Conservation (phyloP, 768 basidiomycete species). For the Pilatotrama ljubarskyi region DNA sequence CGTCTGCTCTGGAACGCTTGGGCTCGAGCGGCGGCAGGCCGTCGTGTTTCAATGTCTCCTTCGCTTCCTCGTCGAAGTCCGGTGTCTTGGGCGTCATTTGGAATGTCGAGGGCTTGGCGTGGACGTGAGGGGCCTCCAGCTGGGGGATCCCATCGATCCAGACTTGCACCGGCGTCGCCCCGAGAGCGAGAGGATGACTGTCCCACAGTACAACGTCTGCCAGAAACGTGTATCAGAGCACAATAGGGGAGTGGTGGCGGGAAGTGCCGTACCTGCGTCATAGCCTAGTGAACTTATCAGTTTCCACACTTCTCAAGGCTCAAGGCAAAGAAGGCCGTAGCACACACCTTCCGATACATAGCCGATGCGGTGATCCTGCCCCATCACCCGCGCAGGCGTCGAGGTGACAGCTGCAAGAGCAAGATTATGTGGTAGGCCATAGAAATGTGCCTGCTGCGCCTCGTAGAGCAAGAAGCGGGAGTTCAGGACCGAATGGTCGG, state of each 20-base stretch:
- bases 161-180: constrained; percentile 80
- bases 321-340: constrained; percentile 35
- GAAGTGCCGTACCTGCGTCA: neutral
- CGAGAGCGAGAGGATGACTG: constrained; percentile 73
- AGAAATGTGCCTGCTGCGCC: constrained; percentile 68
- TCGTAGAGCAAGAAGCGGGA: constrained; percentile 58
- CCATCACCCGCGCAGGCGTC: constrained; percentile 68
- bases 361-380: constrained; percentile 71
- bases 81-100: constrained; percentile 59
- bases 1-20: constrained; percentile 30
- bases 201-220: constrained; percentile 76
- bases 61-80: constrained; percentile 58
- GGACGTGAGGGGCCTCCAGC: constrained; percentile 44
- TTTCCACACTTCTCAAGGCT: too few species aligned
- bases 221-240: neutral
- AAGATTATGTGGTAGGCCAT: constrained; percentile 63
- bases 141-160: constrained; percentile 87
- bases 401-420: constrained; percentile 72
- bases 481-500: constrained; percentile 56
- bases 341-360: constrained; percentile 54
- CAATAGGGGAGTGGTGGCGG: neutral
- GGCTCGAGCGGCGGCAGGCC: constrained; percentile 66
- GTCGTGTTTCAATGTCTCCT: constrained; percentile 54
- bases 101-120: constrained; percentile 53
- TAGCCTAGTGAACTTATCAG: constrained; percentile 2